Evolutionary conservation across 208 protist genomes (phyloP).

Genomic region (Leishmania major): DNA sequence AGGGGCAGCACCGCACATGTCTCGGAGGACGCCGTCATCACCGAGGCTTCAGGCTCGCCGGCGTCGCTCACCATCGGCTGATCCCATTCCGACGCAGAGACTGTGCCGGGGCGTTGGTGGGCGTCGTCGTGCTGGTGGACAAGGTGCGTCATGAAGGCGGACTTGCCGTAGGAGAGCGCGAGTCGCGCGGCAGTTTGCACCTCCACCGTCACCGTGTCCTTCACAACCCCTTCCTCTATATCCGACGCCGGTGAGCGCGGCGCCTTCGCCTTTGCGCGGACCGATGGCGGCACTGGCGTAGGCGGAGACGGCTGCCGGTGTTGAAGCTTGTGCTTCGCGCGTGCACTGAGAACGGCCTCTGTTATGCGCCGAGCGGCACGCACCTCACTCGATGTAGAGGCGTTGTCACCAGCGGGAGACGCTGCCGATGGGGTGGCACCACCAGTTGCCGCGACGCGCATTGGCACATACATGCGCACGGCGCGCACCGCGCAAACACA

Average conservation of each 20-base stretch:
- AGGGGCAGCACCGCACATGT: neutral
- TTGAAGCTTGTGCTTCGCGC: neutral
- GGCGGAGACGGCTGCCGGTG: neutral
- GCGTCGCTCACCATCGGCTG: slow-evolving; percentile 8
- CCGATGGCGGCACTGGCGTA: slow-evolving; percentile 1
- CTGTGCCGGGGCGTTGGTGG: slow-evolving; percentile 6
- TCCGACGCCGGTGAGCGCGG: neutral
- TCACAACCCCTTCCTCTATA: neutral
- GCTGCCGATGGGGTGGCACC: neutral
- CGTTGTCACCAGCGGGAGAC: neutral
- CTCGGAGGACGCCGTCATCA: neutral
- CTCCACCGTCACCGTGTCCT: neutral
- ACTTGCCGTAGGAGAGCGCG: slow-evolving; percentile 29
- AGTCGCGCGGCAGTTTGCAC: slow-evolving; percentile 8
- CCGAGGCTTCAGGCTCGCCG: neutral
- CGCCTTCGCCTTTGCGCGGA: neutral
- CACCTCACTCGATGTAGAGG: slow-evolving; percentile 3
- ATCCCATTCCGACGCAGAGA: slow-evolving; percentile 21
- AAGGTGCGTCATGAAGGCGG: slow-evolving; percentile 35
- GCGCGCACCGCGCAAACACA: slow-evolving; percentile 12
- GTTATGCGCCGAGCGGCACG: slow-evolving; percentile 17
- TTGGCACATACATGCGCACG: slow-evolving; percentile 35
- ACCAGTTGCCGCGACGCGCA: neutral
- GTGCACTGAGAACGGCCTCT: slow-evolving; percentile 17
- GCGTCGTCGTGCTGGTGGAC: slow-evolving; percentile 31